phyloP scores from a whole-genome alignment of 331 rosid species.

The Dryas integrifolia region DNA sequence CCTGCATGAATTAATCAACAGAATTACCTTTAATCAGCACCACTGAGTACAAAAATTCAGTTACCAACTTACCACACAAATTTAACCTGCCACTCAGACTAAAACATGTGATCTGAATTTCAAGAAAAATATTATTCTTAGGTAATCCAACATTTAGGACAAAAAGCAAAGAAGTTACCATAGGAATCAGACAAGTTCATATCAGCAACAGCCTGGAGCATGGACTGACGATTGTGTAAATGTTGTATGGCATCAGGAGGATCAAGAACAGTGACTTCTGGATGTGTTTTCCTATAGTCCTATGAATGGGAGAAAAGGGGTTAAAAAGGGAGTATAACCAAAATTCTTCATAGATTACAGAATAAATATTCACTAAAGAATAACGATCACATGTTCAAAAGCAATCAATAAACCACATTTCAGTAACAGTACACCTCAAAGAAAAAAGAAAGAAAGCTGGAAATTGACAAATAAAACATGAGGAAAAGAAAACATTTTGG shows the following conservation, averaged over 20 bases:
- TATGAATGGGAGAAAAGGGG: constrained; percentile 29
- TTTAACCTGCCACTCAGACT: neutral
- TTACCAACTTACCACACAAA: neutral
- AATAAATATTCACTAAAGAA: neutral
- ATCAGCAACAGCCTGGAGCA: constrained; percentile 97
- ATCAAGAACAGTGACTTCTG: constrained; percentile 89
- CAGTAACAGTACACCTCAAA: neutral
- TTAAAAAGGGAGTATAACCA: constrained; percentile 12
- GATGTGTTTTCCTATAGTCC: constrained; percentile 82
- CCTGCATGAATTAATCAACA: constrained; percentile 45
- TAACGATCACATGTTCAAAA: neutral
- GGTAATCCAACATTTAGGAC: neutral
- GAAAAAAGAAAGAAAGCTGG: neutral
- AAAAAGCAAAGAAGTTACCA: constrained; percentile 40
- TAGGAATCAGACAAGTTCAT: constrained; percentile 65
- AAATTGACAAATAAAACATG: neutral
- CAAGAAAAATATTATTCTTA: constrained; percentile 14
- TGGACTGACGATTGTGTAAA: constrained; percentile 74
- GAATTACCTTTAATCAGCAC: neutral
- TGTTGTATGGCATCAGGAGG: constrained; percentile 94
- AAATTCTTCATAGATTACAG: neutral
- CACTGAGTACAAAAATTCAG: constrained; percentile 19
- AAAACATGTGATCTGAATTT: constrained; percentile 11
- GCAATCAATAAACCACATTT: neutral
- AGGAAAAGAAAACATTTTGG: neutral